Base-by-base conservation (phyloP, 1,284 basidiomycete species). In the Cryptococcus depauperatus region DNA sequence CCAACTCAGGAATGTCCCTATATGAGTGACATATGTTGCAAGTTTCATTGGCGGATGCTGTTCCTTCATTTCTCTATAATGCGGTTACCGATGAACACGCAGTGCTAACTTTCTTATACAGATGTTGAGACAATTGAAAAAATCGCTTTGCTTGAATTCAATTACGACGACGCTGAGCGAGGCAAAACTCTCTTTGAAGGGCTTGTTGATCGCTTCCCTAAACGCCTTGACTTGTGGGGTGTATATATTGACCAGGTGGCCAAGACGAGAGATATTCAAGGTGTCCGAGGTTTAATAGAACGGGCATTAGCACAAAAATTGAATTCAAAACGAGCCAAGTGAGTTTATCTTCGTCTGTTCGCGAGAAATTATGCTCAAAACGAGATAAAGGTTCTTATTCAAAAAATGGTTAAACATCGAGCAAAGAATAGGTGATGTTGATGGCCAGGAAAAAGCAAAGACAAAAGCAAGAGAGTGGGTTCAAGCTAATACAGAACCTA, bases 381-480 rank as follows among this genome's bases (percentile, higher is more conserved):
- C 7, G 21, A 25, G 8, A 27, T 29, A 11, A 50, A 85, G 85
- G 71, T 80, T 82, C 32, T 83, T 93, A 68, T 95, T 97, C 79
- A 98, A 99, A 71, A 97, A 97, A 71, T 97, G 93, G 89, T 76
- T 98, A 32, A 82, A 83, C 48, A 73, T 96, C 37, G 95, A 99
- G 70, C 80, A 81, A 58, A 78, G 81, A 54, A 73, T 91, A 45
- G 95, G 95, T 1, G 87, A 95, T 59, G 84, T 84, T 48, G 80
- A 83, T 38, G 91, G 92, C 21, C 83, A 82, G 40, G 77, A 80
- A 25, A 66, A 70, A 30, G 95, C 97, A 30, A 91, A 97, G 73
- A 75, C 80, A 52, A 85, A 84, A 64, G 95, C 93, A 5, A 74
- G 88, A 47, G 85, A 85, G 67, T 96, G 89, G 89, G 69, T 71